phyloP scores from a whole-genome alignment of 768 basidiomycete species.

The Polyporus arcularius region DNA sequence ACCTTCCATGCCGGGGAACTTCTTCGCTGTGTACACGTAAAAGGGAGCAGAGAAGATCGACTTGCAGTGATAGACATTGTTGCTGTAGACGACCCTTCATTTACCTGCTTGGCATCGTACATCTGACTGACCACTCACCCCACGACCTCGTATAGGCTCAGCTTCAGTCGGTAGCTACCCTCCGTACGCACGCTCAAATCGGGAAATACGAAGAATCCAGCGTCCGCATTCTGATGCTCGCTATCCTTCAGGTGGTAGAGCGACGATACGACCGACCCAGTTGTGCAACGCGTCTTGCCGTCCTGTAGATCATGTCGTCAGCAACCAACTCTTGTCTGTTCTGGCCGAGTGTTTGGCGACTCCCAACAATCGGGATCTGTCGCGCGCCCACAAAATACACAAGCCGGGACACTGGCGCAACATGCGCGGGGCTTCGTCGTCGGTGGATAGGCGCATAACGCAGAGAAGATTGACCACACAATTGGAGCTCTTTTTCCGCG shows the following conservation, averaged over 20 bases:
- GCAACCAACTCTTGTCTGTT: not conserved
- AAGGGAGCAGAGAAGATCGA: slow-evolving; percentile 87
- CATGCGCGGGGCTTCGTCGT: no score
- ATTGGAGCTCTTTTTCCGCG: no score
- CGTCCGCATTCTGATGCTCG: slow-evolving; percentile 64
- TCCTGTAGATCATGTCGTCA: slow-evolving; percentile 47
- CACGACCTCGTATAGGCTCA: slow-evolving; percentile 87
- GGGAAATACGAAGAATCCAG: slow-evolving; percentile 96
- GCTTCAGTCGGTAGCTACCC: slow-evolving; percentile 79
- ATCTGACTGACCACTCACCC: slow-evolving; percentile 55
- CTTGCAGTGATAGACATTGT: slow-evolving; percentile 88
- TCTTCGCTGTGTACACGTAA: slow-evolving; percentile 95
- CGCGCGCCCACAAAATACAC: no score
- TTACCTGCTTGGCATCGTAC: not conserved
- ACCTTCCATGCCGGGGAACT: slow-evolving; percentile 97
- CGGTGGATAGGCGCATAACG: no score
- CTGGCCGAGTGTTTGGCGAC: not conserved
- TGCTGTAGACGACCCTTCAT: slow-evolving; percentile 40
- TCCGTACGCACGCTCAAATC: slow-evolving; percentile 92
- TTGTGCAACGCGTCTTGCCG: slow-evolving; percentile 88
- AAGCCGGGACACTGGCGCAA: not conserved
- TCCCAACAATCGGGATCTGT: not conserved
- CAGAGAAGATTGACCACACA: no score
- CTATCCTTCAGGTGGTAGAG: slow-evolving; percentile 83
- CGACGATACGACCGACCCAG: slow-evolving; percentile 86